Base-by-base conservation (phyloP, 768 basidiomycete genomes). In the Rubroboletus pulcherrimus region DNA sequence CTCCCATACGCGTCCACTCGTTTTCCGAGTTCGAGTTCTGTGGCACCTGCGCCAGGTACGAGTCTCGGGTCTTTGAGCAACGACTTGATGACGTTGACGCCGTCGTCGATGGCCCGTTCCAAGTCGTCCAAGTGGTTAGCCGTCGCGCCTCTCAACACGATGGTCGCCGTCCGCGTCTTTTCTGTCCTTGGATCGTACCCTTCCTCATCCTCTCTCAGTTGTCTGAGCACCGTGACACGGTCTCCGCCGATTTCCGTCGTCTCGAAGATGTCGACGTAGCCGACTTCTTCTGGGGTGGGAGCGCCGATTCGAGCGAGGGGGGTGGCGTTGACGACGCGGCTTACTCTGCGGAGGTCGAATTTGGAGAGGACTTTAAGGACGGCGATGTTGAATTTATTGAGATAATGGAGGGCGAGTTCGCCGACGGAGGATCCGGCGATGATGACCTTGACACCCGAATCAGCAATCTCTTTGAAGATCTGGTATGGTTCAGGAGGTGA, bases 341-440 rank as follows among this genome's bases (percentile, higher is more conserved):
- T 96, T 14, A 98, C 76, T 2, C 97, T 80, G 49, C 96, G 89
- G 14, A 99, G 84, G 61, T 99, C 96, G 73, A 99, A 99, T 73
- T 99, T 99, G 68, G 93, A 97, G 55, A 96, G 82, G 30, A 98
- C 92, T 73, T 97, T 98, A 74, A 99, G 82, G 63, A 98, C 93
- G 65, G 93, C 92, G 73, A 99, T 93, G 76, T 85, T 80, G 77
- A 90, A 81, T 52, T 95, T 82, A 78, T 98, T 91, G 67, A 99
- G 87, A 78, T 94, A 99, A 75, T 99, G 97, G 56, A 97, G 78
- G 2, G 95, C 93, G 54, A 99, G 91, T 67, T 99, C 97, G 62
- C 95, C 96, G 60, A 99, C 82, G 40, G 84, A 84, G 9, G 93
- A 89, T 19, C 97, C 97, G 14, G 93, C 96, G 60, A 99, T 82